These are phyloP conservation scores for Magnusiomyces fungicola DNA, from an alignment of 1,139 yeast species.

Conservation along the genomic window DNA sequence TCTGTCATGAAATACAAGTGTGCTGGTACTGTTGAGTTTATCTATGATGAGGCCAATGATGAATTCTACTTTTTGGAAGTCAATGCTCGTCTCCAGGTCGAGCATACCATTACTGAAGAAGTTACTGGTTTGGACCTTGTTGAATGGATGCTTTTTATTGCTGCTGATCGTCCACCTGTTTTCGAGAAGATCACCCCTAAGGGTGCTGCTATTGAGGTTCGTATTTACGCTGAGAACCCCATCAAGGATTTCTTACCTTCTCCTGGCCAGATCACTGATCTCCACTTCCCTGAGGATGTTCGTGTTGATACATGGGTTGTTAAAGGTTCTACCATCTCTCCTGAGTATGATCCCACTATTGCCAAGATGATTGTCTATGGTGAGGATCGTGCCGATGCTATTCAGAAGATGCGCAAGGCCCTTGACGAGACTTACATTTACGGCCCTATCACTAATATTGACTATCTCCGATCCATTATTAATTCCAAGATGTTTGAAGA, in stretches of 20 bases:
- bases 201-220: conserved; percentile 95
- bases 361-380: conserved; percentile 97
- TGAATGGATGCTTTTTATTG: conserved; percentile 92
- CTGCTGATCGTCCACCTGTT: conserved; percentile 83
- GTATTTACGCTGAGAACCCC: conserved; percentile 94
- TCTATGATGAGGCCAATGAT: conserved; percentile 76
- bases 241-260: conserved; percentile 89
- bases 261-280: conserved; percentile 88
- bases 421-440: conserved; percentile 77
- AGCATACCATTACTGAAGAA: conserved; percentile 94
- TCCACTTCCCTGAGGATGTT: conserved; percentile 79
- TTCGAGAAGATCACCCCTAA: conserved; percentile 53
- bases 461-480: conserved; percentile 79
- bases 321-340: conserved; percentile 82
- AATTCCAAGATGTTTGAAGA: conserved; percentile 74
- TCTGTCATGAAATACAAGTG: conserved; percentile 79
- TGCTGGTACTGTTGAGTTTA: conserved; percentile 96
- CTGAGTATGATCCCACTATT: conserved; percentile 93
- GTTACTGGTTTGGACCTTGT: conserved; percentile 92
- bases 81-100: conserved; percentile 94
- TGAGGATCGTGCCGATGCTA: conserved; percentile 75
- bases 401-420: conserved; percentile 68
- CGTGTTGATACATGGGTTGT: conserved; percentile 91
- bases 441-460: conserved; percentile 87
- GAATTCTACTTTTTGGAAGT: conserved; percentile 93